Percentiles rank a stretch among this genome's conserved stretches.
These are phyloP conservation scores for Cryptosporidium baileyi DNA, from an alignment of 169 alveolate species.

Conservation along the genomic window DNA sequence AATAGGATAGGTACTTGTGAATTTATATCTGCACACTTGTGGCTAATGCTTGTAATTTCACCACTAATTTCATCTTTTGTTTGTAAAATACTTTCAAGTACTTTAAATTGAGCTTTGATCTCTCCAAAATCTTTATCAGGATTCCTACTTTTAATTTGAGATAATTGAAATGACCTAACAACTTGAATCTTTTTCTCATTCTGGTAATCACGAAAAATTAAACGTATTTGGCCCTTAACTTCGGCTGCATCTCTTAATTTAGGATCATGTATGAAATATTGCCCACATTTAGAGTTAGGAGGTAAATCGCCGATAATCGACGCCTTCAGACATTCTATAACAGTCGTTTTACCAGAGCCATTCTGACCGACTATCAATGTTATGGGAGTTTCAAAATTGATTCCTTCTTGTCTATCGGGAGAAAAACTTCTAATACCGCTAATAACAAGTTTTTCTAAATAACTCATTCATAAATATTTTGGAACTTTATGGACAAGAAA, in stretches of 20 bases:
- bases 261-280: conserved; percentile 93
- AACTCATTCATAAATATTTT: conserved; percentile 81
- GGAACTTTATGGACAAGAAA: too few species aligned
- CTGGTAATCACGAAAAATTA: conserved; percentile 77
- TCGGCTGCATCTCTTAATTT: conserved; percentile 82
- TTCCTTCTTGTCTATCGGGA: conserved; percentile 88
- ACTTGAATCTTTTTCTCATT: conserved; percentile 78
- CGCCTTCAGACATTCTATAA: conserved; percentile 93
- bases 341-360: conserved; percentile 99
- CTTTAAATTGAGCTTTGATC: conserved; percentile 77
- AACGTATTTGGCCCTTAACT: conserved; percentile 87
- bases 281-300: conserved; percentile 94
- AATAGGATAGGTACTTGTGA: conserved; percentile 89
- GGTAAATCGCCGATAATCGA: conserved; percentile 96
- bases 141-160: conserved; percentile 76
- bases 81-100: conserved; percentile 73
- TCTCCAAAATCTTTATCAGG: conserved; percentile 37
- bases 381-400: conserved; percentile 92
- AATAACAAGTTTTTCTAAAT: conserved; percentile 92
- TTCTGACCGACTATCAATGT: conserved; percentile 97
- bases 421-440: conserved; percentile 95
- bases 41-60: conserved; percentile 74
- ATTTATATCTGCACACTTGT: conserved; percentile 89
- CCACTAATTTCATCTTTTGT: conserved; percentile 73
- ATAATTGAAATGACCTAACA: conserved; percentile 83